A percentile compares a stretch with the other conserved stretches of the same genome.
phyloP scores from a whole-genome alignment of 2,329 filamentous ascomycete genomes.

The Xylaria sp. region DNA sequence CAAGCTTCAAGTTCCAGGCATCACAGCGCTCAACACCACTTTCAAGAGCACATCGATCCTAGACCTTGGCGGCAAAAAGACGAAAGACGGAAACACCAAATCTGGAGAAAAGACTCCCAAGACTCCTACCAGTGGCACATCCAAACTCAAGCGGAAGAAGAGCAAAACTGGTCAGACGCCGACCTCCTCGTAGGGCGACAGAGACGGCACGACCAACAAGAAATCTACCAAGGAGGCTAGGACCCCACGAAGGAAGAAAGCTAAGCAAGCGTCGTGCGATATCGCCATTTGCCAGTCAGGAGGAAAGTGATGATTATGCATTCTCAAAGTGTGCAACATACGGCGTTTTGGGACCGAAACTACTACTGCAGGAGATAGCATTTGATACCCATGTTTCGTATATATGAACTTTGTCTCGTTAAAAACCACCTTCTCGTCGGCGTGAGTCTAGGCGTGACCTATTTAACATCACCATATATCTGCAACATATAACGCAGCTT shows the following conservation, averaged over 20 bases:
- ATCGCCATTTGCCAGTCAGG: neutral
- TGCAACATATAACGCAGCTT: neutral
- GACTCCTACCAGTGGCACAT: constrained; percentile 39
- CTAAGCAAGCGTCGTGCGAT: neutral
- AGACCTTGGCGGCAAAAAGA: constrained; percentile 30
- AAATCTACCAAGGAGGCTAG: neutral
- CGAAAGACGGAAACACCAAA: constrained; percentile 37
- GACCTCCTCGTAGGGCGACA: constrained; percentile 23
- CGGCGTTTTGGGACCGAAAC: constrained; percentile 8
- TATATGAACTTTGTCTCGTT: constrained; percentile 15
- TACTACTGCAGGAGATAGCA: constrained; percentile 21
- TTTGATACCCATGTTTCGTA: constrained; percentile 37
- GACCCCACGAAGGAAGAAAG: constrained; percentile 5
- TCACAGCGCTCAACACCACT: constrained; percentile 36
- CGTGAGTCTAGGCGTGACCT: neutral
- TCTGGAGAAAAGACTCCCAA: constrained; percentile 43
- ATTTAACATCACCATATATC: neutral
- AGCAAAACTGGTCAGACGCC: constrained; percentile 32
- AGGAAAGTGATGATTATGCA: neutral
- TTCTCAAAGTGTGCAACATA: neutral
- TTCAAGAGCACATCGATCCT: constrained; percentile 35
- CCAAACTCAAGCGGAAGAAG: constrained; percentile 31
- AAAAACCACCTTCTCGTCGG: neutral
- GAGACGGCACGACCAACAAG: neutral
- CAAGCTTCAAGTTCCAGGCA: constrained; percentile 38